These are phyloP conservation scores for Castanea mollissima DNA, from an alignment of 306 rosid genomes.

Conservation along the genomic window DNA sequence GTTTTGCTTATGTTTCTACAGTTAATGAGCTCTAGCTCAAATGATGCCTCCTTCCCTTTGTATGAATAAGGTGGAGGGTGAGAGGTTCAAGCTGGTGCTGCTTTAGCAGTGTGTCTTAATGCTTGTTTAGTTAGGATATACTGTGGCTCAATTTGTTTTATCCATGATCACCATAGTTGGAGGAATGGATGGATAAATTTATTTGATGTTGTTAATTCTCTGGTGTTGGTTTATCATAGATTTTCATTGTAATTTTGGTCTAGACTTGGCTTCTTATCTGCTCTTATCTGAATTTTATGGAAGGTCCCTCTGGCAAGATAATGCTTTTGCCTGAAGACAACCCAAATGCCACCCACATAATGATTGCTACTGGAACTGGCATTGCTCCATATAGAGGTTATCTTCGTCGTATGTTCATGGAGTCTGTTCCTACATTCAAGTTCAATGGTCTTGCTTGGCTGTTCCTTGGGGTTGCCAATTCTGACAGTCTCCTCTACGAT, in stretches of 20 bases:
- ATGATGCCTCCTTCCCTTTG: too few relatives aligned
- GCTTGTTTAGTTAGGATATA: background rate
- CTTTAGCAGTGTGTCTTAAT: background rate
- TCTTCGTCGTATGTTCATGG: conserved; percentile 99
- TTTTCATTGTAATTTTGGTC: conserved; percentile 7
- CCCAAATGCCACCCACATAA: conserved; percentile 93
- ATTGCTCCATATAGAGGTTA: conserved; percentile 95
- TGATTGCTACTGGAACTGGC: conserved; percentile 97
- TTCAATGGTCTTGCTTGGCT: conserved; percentile 96
- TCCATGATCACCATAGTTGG: background rate
- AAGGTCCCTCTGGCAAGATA: conserved; percentile 97
- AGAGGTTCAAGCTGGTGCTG: background rate
- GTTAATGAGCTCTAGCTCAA: too few relatives aligned
- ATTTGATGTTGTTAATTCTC: background rate
- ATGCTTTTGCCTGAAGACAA: conserved; percentile 97
- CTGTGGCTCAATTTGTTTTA: background rate
- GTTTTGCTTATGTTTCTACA: background rate
- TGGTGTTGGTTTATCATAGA: conserved; percentile 5
- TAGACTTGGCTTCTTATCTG: conserved; percentile 20
- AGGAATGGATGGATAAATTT: background rate
- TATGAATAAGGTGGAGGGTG: too few relatives aligned
- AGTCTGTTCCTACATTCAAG: conserved; percentile 67
- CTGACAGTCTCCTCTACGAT: conserved; percentile 79
- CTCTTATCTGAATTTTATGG: conserved; percentile 12
- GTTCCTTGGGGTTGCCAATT: conserved; percentile 92